Conservation (phyloP, 176 grass and related monocot genomes). For the Themeda triandra region DNA sequence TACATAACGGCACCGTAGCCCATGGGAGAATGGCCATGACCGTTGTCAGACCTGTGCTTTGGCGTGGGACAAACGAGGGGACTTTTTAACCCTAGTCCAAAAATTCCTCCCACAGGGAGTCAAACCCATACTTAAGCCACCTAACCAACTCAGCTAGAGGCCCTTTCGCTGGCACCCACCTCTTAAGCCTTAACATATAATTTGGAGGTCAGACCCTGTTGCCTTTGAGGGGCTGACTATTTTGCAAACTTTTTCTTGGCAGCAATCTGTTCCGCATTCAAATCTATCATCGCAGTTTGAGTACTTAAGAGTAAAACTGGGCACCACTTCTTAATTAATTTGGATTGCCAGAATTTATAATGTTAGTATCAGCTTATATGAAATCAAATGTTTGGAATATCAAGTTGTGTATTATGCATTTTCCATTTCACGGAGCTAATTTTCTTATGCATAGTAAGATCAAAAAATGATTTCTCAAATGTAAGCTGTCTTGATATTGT, state of each 20-base stretch:
- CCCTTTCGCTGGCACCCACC: neutral
- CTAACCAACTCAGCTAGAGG: too few species aligned
- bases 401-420: neutral
- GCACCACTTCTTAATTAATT: neutral
- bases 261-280: neutral
- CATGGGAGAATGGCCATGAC: too few species aligned
- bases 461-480: constrained; percentile 18
- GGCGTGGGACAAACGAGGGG: too few species aligned
- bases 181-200: neutral
- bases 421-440: constrained; percentile 1
- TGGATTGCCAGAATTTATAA: neutral
- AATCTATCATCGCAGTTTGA: neutral
- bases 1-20: too few species aligned
- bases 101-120: too few species aligned
- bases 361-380: neutral
- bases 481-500: constrained; percentile 35
- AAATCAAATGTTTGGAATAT: neutral
- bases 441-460: constrained; percentile 4
- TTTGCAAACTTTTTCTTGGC: neutral
- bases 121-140: too few species aligned
- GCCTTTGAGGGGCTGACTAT: neutral
- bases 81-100: too few species aligned
- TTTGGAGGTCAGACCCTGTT: neutral
- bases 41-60: too few species aligned
- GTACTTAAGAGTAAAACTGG: neutral